Evolutionary conservation across 2,329 filamentous ascomycete genomes (phyloP).

Genomic region (Westerdykella aurantiaca): DNA sequence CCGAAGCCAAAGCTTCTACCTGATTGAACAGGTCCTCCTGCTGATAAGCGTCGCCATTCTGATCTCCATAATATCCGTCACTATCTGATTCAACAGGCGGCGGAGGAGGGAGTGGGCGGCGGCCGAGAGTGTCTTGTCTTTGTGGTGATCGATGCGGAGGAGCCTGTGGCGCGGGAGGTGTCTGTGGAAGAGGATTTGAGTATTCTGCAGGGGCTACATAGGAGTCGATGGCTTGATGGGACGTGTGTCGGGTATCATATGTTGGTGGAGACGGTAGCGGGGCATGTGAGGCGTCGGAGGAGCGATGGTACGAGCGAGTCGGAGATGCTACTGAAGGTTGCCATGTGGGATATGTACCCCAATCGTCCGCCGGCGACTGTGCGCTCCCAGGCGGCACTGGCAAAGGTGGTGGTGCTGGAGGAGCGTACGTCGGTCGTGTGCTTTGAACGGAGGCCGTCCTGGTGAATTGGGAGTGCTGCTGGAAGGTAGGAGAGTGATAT

Average conservation of each 20-base stretch:
- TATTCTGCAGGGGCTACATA: conserved; percentile 2
- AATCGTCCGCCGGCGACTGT: conserved; percentile 29
- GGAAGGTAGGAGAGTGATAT: conserved; percentile 25
- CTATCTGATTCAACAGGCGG: conserved; percentile 47
- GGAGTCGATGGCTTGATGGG: conserved; percentile 18
- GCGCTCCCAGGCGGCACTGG: conserved; percentile 32
- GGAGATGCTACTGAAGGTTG: conserved; percentile 20
- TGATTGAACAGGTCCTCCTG: conserved; percentile 56
- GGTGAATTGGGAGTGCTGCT: conserved; percentile 31
- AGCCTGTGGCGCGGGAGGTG: conserved; percentile 46
- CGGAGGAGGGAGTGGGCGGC: conserved; percentile 57
- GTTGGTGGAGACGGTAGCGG: conserved; percentile 32
- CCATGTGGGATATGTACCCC: conserved; percentile 29
- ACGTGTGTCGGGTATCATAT: conserved; percentile 29
- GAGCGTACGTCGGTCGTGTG: conserved; percentile 28
- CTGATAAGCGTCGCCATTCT: conserved; percentile 27
- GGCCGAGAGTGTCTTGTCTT: conserved; percentile 48
- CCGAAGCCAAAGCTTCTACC: conserved; percentile 47
- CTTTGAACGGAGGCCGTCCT: conserved; percentile 28
- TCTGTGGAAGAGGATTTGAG: conserved; percentile 40
- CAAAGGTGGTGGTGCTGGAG: conserved; percentile 33
- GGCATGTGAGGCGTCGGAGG: conserved; percentile 25
- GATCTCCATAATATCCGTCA: conserved; percentile 36
- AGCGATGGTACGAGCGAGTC: conserved; percentile 23
- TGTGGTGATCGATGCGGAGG: conserved; percentile 45